Percentiles rank a stretch among this genome's conserved stretches.
These are phyloP conservation scores for Leccinellum albellum DNA, from an alignment of 768 basidiomycete genomes.

Conservation along the genomic window DNA sequence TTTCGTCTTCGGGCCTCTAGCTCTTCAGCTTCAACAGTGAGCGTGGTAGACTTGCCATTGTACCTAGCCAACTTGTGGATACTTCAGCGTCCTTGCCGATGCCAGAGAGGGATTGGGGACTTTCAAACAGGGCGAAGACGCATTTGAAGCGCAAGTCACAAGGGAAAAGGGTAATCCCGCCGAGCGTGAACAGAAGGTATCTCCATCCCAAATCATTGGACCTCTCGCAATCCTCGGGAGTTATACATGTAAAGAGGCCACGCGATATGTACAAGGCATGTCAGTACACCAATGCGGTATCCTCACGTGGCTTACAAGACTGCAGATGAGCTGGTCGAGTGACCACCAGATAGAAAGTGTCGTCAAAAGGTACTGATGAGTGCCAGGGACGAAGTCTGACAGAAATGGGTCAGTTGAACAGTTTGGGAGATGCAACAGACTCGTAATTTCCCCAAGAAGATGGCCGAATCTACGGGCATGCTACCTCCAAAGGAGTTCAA, in stretches of 20 bases:
- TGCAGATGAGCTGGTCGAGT: slow-evolving; percentile 49
- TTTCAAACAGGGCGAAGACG: slow-evolving; percentile 51
- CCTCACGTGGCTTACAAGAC: slow-evolving; percentile 34
- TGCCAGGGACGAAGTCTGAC: slow-evolving; percentile 47
- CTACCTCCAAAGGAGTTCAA: slow-evolving; percentile 35
- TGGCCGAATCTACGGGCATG: slow-evolving; percentile 51
- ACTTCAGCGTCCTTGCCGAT: slow-evolving; percentile 52
- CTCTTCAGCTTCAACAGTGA: slow-evolving; percentile 47
- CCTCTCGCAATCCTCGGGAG: slow-evolving; percentile 33
- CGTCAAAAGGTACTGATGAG: slow-evolving; percentile 57
- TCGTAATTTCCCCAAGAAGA: slow-evolving; percentile 41
- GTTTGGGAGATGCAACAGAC: not conserved
- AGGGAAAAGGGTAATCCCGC: slow-evolving; percentile 49
- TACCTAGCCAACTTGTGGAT: slow-evolving; percentile 48
- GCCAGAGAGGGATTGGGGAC: slow-evolving; percentile 55
- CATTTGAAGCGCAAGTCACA: slow-evolving; percentile 53
- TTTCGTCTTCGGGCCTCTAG: slow-evolving; percentile 33
- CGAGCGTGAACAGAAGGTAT: slow-evolving; percentile 52
- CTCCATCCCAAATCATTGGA: slow-evolving; percentile 64
- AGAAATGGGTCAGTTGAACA: slow-evolving; percentile 7
- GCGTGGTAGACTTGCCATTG: slow-evolving; percentile 41
- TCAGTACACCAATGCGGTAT: not conserved
- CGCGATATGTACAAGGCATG: slow-evolving; percentile 38
- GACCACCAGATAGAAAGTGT: slow-evolving; percentile 59
- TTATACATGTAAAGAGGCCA: slow-evolving; percentile 55